Evolutionary conservation across 495 filamentous ascomycete genomes (phyloP), one percentile per base, ranked within the genome.

Genomic region (Xylaria intraflava): DNA sequence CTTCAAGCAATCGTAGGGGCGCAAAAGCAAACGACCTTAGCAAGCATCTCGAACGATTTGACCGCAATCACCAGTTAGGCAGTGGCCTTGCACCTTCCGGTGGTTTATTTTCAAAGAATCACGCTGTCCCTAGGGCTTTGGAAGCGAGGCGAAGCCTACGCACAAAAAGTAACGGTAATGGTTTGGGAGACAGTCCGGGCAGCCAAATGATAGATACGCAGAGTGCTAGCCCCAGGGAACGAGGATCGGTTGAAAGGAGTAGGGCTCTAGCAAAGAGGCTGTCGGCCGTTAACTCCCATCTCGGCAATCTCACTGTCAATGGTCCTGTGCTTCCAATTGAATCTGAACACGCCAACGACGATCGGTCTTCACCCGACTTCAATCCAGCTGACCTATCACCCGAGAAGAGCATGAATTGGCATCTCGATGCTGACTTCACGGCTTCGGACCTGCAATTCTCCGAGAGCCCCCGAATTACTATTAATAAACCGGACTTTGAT

Each of bases 371-470:
- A 8, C 63, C 65, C 22, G 52, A 60, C 14, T 64, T 66, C 14
- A 67, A 62, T 38, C 75, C 72, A n/a, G 57, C 57, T n/a, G 60
- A 66, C 20, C 56, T 64, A 11, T 77, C 78, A 19, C 68, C 76
- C 2, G 69, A 80, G 33, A 70, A 74, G 54, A 72, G 72, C 54
- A 73, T 68, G 19, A 74, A 78, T 23, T 83, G 78, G 80, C 73
- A 85, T 38, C 60, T 76, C 16, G 77, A 79, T 41, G 70, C 77
- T 6, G 84, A 87, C 33, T 84, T 89, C 53, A 85, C 83, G n/a
- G 78, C 74, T 23, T 73, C 71, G 19, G 82, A 83, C 41, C 51
- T 86, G 27, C 78, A 85, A 44, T 59, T 83, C 7, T 86, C 84
- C 3, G 65, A 72, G 11, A 86, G 82, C 35, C 83, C 84, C 30